Evolutionary conservation across 1,284 basidiomycete genomes (phyloP), one percentile per base, ranked within the genome.

Genomic region (Bjerkandera adusta): DNA sequence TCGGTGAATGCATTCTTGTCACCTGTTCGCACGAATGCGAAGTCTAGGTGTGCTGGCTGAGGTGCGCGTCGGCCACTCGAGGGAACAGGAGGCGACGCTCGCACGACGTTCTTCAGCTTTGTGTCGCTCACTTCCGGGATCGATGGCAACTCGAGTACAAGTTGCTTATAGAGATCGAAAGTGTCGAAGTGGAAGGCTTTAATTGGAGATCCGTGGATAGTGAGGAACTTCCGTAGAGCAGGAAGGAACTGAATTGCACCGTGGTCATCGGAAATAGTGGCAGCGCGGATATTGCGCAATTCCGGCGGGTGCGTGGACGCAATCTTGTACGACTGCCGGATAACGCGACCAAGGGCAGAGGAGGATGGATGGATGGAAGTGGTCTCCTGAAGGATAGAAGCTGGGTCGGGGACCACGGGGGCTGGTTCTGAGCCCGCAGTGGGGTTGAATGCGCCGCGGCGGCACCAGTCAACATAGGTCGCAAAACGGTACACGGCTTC

Each of bases 11-110:
- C 26, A 34, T 62, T 62, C 5, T 11, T 11, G 26, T 64, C 60
- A 2, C 51, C 57, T 3, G 59, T 62, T 13, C 54, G 49, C 11
- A 62, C 43, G 1, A 64, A 49, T 3, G 57, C 59, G 47, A 57
- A 59, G 25, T 62, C 58, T 4, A 61, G 37, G n/a, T 54, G 52
- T 8, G 56, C 51, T 1, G 57, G 45, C 21, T 57, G 42, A 3
- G 44, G 40, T 4, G 34, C 18, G 12, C 18, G 25, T 5, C 53
- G 54, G 13, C 50, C 41, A 13, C 44, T 21, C 10, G 50, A 34
- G 7, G 49, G 39, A 11, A 51, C 30, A 5, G 57, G 48, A 5
- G 57, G 47, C 6, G 50, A 41, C 5, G 59, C 54, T 6, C 56
- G 54, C 11, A 61, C 48, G 22, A 57, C 24, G 29, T 58, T 60